Evolutionary conservation across 768 basidiomycete species (phyloP), one percentile per base, ranked within the genome.

Genomic region (Amanita molliuscula): DNA sequence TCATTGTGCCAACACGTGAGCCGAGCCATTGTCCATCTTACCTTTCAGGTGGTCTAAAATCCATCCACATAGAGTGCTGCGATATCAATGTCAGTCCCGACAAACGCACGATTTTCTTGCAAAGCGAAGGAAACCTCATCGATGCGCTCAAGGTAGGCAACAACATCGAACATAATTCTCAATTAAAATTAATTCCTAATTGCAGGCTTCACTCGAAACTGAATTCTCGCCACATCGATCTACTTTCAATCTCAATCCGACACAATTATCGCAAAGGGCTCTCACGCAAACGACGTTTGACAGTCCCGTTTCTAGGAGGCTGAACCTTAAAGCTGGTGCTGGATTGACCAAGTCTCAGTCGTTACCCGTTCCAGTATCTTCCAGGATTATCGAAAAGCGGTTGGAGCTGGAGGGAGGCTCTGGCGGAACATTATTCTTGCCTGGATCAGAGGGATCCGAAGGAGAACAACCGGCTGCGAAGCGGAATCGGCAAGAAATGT

Each of bases 41-140:
- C 3, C 34, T 5, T 41, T 25, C 25, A 38, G 18, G 23, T 23
- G 2, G 31, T 28, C 18, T 16, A 23, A 11, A 13, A 26, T 28
- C 31, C 20, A 10, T 16, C 6, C 20, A 13, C 47, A 5, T 54
- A 93, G 90, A 82, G 50, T 70, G 79, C 0, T 88, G 81, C 58
- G 96, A 99, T 60, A 81, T 99, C 59, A 99, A 99, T 54, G 88
- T 98, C 52, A 89, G 83, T 54, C 95, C 96, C 0, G 96, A 98
- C 68, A 99, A 98, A 61, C 77, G 95, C n/a, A 94, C 91, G 0
- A 86, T 98, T 33, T 82, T 96, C 45, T 59, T 99, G 9, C 92
- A 97, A 57, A 83, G 83, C 61, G 95, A 99, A 62, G 73, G 72
- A 9, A 85, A 84, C 53, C 66, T 99, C 15, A 73, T 98, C 0